Evolutionary conservation across 2,329 filamentous ascomycete species (phyloP), one percentile per base, ranked within the genome.

Genomic region (Fonsecaea pugnacius): DNA sequence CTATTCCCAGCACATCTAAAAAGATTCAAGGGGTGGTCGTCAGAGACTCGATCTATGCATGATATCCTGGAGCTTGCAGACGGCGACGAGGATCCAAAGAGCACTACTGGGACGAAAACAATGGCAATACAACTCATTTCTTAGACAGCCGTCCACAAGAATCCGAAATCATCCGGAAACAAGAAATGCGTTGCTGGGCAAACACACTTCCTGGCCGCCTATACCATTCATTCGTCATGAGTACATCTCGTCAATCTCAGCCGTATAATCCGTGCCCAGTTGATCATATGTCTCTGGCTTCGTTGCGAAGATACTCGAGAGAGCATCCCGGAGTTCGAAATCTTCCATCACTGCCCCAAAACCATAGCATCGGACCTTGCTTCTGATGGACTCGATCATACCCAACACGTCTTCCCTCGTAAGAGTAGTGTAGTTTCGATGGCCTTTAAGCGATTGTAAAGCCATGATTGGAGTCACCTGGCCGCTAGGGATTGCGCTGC

Each of bases 381-480:
- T 84, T 71, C 86, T 82, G 62, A 98, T 82, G 63, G 92, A 90
- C 57, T 88, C 87, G 57, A 90, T 87, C 69, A 97, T 82, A 67
- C 81, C 84, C 70, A 84, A 82, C 70, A 96, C 87, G 73, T 97
- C 92, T 43, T 86, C 83, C 58, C 79, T 77, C 16, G 81, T 86
- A 69, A 97, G 78, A 70, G 89, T 86, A 4, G 75, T 74, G 68
- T 93, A 87, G 67, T 89, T 83, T 40, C 89, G 86, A 76, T 95
- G 89, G 52, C 83, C 84, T 67, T 92, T 80, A 56, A 98, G 84
- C 78, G 91, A 90, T 56, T 91, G 90, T 87, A 95, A 94, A 0
- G 93, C 93, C 91, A 96, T 96, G 70, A 97, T 91, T 0, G 95
- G 95, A 18, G 94, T 98, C 72, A 98, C 91, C 63, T 81, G 79